Evolutionary conservation across 2,329 filamentous ascomycete species (phyloP), one percentile per base, ranked within the genome.

Genomic region (Penicillium sp.): DNA sequence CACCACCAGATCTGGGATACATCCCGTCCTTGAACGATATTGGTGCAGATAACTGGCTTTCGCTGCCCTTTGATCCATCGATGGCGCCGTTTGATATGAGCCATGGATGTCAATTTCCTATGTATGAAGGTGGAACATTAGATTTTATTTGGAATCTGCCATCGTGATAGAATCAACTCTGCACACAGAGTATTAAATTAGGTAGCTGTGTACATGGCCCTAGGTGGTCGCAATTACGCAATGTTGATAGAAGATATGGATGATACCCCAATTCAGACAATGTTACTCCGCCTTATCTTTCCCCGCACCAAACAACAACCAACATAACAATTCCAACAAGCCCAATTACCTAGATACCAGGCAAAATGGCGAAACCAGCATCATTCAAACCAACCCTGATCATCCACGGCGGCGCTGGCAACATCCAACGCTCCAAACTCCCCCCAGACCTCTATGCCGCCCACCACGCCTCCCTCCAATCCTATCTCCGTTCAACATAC

Each of bases 341-440:
- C 6, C 12, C 13, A 25, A 33, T n/a, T 17, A 33, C 15, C 33
- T 35, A 35, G 15, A 35, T 17, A 35, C 33, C 4, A 9, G 17
- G 13, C 7, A 33, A 31, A 1, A 54, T 54, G 52, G 13, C 19
- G 15, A 25, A 52, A 19, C 15, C 56, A 35, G 50, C 57, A 4
- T 61, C 50, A 7, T 78, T 77, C 63, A 75, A 72, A 67, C 86
- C 87, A 4, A 81, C 86, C 10, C 71, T 90, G 33, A 87, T 90
- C 69, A 84, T 90, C 67, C 88, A 90, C 67, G 89, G 89, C 69
- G 89, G 89, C 35, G 89, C 89, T 2, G 89, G 89, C 48, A 87
- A 88, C 69, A 86, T 91, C 64, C 80, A 80, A 27, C 86, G 83
- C 4, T 72, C 79, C 8, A 85, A 81, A 57, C 81, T 89, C 41